Percentiles rank a stretch among this genome's conserved stretches.
phyloP scores from a whole-genome alignment of 345 rosid genomes.

The Acer negundo region DNA sequence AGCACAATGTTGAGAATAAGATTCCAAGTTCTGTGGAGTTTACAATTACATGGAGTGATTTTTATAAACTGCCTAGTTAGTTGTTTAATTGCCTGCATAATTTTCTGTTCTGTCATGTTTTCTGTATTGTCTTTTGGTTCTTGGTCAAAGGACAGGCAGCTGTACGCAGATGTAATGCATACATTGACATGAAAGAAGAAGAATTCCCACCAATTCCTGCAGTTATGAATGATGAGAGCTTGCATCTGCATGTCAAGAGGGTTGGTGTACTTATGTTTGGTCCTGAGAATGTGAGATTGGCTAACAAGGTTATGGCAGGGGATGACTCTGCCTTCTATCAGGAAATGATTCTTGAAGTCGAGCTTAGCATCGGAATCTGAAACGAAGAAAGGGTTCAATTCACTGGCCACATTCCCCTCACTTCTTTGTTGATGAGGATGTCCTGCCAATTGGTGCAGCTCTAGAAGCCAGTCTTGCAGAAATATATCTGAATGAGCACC shows the following conservation, averaged over 20 bases:
- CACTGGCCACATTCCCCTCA: constrained; percentile 58
- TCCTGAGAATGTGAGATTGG: constrained; percentile 49
- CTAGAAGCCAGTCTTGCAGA: neutral
- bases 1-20: too few species aligned
- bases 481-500: constrained; percentile 35
- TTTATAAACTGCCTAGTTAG: neutral
- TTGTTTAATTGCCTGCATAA: neutral
- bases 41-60: neutral
- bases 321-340: constrained; percentile 88
- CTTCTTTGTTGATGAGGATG: neutral
- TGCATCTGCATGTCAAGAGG: constrained; percentile 51
- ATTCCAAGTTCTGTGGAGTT: too few species aligned
- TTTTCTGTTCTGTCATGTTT: neutral
- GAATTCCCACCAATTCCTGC: constrained; percentile 64
- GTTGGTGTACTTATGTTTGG: constrained; percentile 61
- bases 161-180: constrained; percentile 62
- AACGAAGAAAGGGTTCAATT: constrained; percentile 64
- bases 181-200: constrained; percentile 48
- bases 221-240: constrained; percentile 52
- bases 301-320: constrained; percentile 62
- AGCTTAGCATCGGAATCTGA: constrained; percentile 65
- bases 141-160: constrained; percentile 52
- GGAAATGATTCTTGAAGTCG: constrained; percentile 69
- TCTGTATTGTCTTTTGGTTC: neutral
- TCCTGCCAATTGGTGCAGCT: neutral